Evolutionary conservation across 2,329 filamentous ascomycete genomes (phyloP).

Genomic region (Diaporthe nobilis): DNA sequence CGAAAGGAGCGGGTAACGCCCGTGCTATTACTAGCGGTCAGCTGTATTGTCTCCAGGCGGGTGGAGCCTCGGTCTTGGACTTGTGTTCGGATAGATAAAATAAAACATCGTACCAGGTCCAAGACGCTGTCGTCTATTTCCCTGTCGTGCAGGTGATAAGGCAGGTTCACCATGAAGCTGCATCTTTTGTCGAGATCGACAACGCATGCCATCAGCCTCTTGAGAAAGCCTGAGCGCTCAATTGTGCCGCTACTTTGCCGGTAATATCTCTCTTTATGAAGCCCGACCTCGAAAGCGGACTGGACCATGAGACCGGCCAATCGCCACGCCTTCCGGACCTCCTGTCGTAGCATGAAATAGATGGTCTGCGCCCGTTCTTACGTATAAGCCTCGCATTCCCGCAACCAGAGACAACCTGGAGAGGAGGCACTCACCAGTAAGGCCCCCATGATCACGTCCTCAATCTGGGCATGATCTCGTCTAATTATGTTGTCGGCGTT

Average conservation of each 20-base stretch:
- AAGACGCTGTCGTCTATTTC: slow-evolving; percentile 11
- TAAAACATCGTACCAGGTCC: neutral
- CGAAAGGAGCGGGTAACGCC: neutral
- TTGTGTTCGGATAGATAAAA: neutral
- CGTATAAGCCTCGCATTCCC: neutral
- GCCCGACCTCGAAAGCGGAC: slow-evolving; percentile 14
- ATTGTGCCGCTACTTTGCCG: neutral
- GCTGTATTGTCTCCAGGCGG: neutral
- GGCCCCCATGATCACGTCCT: slow-evolving; percentile 4
- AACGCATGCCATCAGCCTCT: slow-evolving; percentile 2
- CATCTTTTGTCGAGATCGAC: slow-evolving; percentile 16
- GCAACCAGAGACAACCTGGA: neutral
- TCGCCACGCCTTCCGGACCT: slow-evolving; percentile 11
- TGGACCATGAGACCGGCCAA: slow-evolving; percentile 2
- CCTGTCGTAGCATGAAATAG: slow-evolving; percentile 1
- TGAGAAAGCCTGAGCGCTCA: neutral
- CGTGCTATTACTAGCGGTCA: neutral
- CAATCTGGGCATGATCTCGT: neutral
- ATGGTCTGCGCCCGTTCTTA: neutral
- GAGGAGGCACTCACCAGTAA: neutral
- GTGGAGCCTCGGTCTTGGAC: too few relatives aligned
- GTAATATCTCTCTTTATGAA: slow-evolving; percentile 3
- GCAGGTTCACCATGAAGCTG: slow-evolving; percentile 8
- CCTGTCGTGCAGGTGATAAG: slow-evolving; percentile 1
- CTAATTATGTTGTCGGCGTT: slow-evolving; percentile 15